A percentile compares a stretch with the other conserved stretches of the same genome.
Conservation (phyloP, 139 green algal species). For the Edaphochlamys debaryana region DNA sequence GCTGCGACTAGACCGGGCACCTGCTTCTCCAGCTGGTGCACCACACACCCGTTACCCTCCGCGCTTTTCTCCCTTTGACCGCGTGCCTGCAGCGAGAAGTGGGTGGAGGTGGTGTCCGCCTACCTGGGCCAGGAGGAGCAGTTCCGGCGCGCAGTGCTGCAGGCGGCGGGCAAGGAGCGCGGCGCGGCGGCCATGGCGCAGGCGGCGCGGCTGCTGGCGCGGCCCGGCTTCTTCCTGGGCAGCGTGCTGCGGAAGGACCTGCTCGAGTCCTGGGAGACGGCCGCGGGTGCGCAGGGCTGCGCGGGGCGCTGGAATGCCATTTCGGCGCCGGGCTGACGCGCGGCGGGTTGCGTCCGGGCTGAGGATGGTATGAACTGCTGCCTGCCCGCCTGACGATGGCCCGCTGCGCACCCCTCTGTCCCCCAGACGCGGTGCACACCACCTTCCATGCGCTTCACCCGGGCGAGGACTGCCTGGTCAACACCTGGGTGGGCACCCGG, state of each 20-base stretch:
- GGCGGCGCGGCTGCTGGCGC: slow-evolving; percentile 36
- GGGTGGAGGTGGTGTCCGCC: slow-evolving; percentile 13
- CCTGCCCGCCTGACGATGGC: too few species aligned
- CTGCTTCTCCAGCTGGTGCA: too few species aligned
- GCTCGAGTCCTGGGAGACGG: slow-evolving; percentile 1
- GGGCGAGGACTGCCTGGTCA: slow-evolving; percentile 65
- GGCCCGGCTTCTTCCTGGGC: slow-evolving; percentile 3
- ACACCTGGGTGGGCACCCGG: slow-evolving; percentile 38
- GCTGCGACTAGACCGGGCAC: too few species aligned
- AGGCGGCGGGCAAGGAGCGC: not conserved
- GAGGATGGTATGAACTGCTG: not conserved
- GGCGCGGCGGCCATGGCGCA: slow-evolving; percentile 39
- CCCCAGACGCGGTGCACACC: slow-evolving; percentile 45
- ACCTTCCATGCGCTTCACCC: slow-evolving; percentile 56
- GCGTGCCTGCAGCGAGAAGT: slow-evolving; percentile 47
- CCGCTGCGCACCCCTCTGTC: too few species aligned
- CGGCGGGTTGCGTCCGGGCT: not conserved
- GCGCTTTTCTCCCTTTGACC: too few species aligned
- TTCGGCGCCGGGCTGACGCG: too few species aligned
- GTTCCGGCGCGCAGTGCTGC: slow-evolving; percentile 31
- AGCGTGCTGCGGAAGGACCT: slow-evolving; percentile 29
- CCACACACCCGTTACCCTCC: too few species aligned
- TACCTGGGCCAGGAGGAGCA: slow-evolving; percentile 49
- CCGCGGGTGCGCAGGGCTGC: not conserved
- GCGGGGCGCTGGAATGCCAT: not conserved